Evolutionary conservation across 2,329 filamentous ascomycete species (phyloP), one percentile per base, ranked within the genome.

Genomic region (Botryotinia convoluta): DNA sequence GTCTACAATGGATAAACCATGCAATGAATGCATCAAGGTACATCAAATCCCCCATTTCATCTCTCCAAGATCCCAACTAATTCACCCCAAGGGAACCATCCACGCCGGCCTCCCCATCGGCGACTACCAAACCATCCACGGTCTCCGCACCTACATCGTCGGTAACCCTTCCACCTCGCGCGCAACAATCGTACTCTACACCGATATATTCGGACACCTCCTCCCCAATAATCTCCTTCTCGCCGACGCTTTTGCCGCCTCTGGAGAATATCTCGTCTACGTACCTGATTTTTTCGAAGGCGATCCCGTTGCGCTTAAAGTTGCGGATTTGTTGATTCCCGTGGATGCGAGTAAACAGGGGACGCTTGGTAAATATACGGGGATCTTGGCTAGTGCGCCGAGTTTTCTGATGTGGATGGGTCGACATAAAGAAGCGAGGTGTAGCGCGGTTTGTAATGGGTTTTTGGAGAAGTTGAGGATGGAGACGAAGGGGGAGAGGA

Each of bases 121-220:
- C 74, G 82, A 79, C 63, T 82, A 83, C 75, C 79, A 81, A 72
- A 80, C 76, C 8, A 76, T 85, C 44, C 82, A 81, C 71, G 79
- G 81, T 45, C 79, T 81, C 14, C 79, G 83, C 54, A 81, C 82
- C 73, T 84, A 85, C 73, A 79, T 84, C 9, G 75, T 81, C 57
- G 80, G 80, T 61, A 81, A 81, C 76, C 78, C 78, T 65, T 77
- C 74, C 65, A 79, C 76, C 51, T 76, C 80, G 5, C 75, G 76
- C 20, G 79, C 74, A 61, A 80, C 79, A 74, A 78, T 81, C 57
- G 79, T 81, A 32, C 73, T 81, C 29, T 81, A 81, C 76, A 76
- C 77, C 5, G 80, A 81, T 69, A 77, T 80, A 74, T 81, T 81
- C 69, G 80, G 79, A 45, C 77, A 79, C 5, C 44, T 45, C 6